phyloP scores from a whole-genome alignment of 2,329 filamentous ascomycete genomes.

The Diaporthe caulivora region DNA sequence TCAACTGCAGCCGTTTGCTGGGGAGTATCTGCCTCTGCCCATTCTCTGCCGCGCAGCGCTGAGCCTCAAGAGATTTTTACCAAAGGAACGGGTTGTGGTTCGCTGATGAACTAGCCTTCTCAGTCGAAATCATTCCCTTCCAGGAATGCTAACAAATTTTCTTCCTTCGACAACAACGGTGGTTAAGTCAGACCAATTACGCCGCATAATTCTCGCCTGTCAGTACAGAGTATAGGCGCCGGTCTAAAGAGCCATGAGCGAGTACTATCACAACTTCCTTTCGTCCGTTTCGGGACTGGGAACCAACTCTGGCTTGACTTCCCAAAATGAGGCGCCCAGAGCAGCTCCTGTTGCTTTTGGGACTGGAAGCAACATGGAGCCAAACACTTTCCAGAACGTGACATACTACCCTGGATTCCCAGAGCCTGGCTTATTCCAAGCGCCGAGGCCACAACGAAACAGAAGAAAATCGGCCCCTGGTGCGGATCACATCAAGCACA shows the following conservation, averaged over 20 bases:
- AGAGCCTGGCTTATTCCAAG: conserved; percentile 61
- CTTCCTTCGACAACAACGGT: neutral
- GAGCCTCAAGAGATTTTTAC: neutral
- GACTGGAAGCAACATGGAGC: conserved; percentile 50
- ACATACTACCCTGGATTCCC: conserved; percentile 64
- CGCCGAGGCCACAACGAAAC: conserved; percentile 61
- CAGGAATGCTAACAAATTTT: neutral
- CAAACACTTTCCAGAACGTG: conserved; percentile 59
- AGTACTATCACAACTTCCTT: conserved; percentile 69
- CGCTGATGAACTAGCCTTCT: neutral
- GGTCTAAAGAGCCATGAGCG: conserved; percentile 58
- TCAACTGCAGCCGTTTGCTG: neutral
- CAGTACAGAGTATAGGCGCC: neutral
- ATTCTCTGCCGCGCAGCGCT: neutral
- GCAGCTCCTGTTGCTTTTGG: conserved; percentile 49
- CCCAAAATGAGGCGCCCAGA: conserved; percentile 55
- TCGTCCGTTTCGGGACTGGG: conserved; percentile 63
- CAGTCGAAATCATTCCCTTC: conserved; percentile 12
- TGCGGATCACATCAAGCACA: conserved; percentile 86
- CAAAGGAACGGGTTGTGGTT: neutral
- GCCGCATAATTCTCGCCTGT: neutral
- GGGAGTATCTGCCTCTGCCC: neutral
- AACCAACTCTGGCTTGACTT: conserved; percentile 35
- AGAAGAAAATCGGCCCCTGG: conserved; percentile 65
- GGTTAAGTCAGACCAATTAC: neutral